phyloP scores from a whole-genome alignment of 208 protist species.

The Wallacemonas sp. region DNA sequence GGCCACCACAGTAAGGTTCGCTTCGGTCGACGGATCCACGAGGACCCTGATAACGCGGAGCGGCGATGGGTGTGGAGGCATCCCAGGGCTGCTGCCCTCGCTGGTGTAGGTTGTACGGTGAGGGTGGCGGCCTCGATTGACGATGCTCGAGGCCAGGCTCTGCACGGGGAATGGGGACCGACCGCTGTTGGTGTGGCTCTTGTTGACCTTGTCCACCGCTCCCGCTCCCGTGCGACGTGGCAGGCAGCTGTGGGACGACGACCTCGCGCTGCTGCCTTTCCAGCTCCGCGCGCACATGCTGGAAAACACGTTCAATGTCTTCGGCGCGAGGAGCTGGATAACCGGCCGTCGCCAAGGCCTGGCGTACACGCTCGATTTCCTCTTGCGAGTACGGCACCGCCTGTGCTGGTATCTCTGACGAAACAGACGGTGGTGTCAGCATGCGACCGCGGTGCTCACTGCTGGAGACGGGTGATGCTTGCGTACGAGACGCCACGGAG shows the following conservation, averaged over 20 bases:
- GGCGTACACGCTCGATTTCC: slow-evolving; percentile 36
- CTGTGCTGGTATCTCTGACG: too few relatives aligned
- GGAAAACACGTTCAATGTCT: slow-evolving; percentile 62
- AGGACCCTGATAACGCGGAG: slow-evolving; percentile 10
- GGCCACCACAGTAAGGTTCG: slow-evolving; percentile 11
- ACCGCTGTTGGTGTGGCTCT: too few relatives aligned
- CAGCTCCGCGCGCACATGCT: slow-evolving; percentile 20
- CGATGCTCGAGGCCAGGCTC: too few relatives aligned
- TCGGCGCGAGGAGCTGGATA: slow-evolving; percentile 52
- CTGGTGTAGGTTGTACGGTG: slow-evolving; percentile 15
- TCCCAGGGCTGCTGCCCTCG: slow-evolving; percentile 14
- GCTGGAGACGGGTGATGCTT: too few relatives aligned
- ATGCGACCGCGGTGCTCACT: not conserved
- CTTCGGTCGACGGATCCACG: not conserved
- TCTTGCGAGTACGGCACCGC: slow-evolving; percentile 14
- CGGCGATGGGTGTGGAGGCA: slow-evolving; percentile 15
- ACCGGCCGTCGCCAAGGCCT: slow-evolving; percentile 38
- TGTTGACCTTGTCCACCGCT: not conserved
- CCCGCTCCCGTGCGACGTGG: not conserved
- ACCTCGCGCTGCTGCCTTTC: slow-evolving; percentile 1
- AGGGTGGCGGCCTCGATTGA: slow-evolving; percentile 8
- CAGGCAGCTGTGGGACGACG: not conserved
- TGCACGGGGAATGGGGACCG: too few relatives aligned
- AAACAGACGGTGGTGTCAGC: too few relatives aligned
- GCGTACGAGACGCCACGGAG: too few relatives aligned